phyloP scores from a whole-genome alignment of 441 rosid genomes.

The Erodium texanum region DNA sequence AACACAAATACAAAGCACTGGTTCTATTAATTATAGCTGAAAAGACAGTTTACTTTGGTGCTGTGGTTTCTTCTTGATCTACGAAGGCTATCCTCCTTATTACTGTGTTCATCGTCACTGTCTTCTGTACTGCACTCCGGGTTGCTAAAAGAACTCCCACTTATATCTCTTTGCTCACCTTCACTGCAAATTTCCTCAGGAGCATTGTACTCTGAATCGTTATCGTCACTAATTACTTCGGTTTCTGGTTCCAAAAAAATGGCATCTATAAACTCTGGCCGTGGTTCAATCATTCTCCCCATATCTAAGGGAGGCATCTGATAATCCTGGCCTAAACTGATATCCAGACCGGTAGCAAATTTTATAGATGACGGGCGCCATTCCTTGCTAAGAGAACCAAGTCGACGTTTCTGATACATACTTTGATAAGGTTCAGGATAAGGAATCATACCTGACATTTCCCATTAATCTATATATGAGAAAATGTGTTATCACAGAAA shows the following conservation, averaged over 20 bases:
- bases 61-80: conserved; percentile 41
- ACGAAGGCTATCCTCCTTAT: conserved; percentile 39
- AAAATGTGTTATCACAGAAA: conserved; percentile 18
- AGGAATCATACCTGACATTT: conserved; percentile 56
- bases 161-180: conserved; percentile 45
- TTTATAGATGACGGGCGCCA: conserved; percentile 50
- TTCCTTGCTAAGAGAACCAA: conserved; percentile 66
- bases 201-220: conserved; percentile 61
- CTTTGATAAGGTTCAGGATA: conserved; percentile 79
- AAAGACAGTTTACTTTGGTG: conserved; percentile 37
- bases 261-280: conserved; percentile 65
- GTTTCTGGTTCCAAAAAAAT: conserved; percentile 68
- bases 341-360: conserved; percentile 58
- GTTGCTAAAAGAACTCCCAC: conserved; percentile 45
- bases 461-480: conserved; percentile 22
- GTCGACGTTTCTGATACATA: conserved; percentile 64
- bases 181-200: conserved; percentile 51
- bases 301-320: conserved; percentile 66
- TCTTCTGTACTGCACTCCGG: conserved; percentile 51
- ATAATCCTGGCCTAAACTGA: conserved; percentile 65
- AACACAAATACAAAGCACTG: conserved; percentile 17
- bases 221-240: conserved; percentile 55
- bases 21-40: conserved; percentile 12
- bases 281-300: conserved; percentile 59
- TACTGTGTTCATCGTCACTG: conserved; percentile 38